Evolutionary conservation across 257 asterid species (phyloP).

Genomic region (Avicennia marina): DNA sequence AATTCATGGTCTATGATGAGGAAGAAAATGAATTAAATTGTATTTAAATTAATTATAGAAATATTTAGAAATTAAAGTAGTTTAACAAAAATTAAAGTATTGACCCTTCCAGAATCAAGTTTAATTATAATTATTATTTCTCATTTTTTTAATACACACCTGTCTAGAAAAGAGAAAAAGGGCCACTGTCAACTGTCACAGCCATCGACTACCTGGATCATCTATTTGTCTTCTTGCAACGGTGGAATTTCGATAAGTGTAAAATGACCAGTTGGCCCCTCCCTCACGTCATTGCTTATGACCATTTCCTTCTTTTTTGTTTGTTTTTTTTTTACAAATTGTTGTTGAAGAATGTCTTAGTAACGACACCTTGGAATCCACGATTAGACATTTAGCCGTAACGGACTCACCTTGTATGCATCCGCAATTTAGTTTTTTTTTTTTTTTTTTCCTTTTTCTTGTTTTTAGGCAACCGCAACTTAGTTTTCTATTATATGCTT

Average conservation of each 20-base stretch:
- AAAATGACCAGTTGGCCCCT: slow-evolving; percentile 28
- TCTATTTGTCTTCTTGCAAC: slow-evolving; percentile 24
- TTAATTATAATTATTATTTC: not conserved
- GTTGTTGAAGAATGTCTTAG: slow-evolving; percentile 21
- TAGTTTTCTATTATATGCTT: too few species aligned
- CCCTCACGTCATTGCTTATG: slow-evolving; percentile 27
- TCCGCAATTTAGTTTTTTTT: too few species aligned
- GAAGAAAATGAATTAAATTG: not conserved
- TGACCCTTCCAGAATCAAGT: slow-evolving; percentile 19
- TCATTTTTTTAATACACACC: not conserved
- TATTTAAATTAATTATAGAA: not conserved
- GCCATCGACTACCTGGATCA: slow-evolving; percentile 19
- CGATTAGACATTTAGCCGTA: slow-evolving; percentile 5
- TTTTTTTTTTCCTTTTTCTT: too few species aligned
- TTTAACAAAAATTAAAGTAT: not conserved
- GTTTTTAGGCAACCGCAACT: too few species aligned
- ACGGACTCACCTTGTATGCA: too few species aligned
- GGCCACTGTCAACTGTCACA: not conserved
- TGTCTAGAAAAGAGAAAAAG: not conserved
- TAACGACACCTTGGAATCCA: slow-evolving; percentile 19
- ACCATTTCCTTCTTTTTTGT: too few species aligned
- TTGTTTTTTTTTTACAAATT: too few species aligned
- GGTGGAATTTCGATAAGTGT: slow-evolving; percentile 19
- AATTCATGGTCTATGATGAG: not conserved
- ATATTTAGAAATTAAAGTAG: too few species aligned